These are phyloP conservation scores for Plasmodium vivax DNA, from an alignment of 169 alveolate genomes.

Conservation along the genomic window DNA sequence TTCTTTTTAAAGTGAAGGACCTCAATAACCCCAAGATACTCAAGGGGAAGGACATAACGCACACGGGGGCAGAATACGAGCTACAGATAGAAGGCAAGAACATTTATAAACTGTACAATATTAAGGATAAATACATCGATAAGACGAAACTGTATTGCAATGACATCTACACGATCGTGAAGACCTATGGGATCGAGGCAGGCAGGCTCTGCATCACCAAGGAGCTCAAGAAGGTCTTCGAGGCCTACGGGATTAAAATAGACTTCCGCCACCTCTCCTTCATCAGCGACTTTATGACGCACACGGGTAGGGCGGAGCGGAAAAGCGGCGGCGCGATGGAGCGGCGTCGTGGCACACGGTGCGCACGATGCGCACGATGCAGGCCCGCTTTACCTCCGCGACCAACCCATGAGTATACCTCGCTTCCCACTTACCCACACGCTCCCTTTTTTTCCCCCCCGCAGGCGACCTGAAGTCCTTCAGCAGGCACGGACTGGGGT, in stretches of 20 bases:
- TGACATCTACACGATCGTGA: constrained; percentile 93
- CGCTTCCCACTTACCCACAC: neutral
- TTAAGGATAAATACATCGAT: constrained; percentile 88
- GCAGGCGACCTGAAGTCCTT: constrained; percentile 53
- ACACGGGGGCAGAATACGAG: constrained; percentile 80
- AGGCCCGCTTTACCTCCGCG: neutral
- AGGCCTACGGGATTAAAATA: constrained; percentile 96
- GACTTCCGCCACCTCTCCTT: constrained; percentile 96
- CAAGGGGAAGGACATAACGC: constrained; percentile 72
- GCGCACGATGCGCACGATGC: neutral
- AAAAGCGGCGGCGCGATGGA: neutral
- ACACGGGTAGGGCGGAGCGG: constrained; percentile 86
- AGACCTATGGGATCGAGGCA: constrained; percentile 98
- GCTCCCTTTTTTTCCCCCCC: neutral
- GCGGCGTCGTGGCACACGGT: neutral
- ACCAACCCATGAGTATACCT: neutral
- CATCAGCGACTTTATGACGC: constrained; percentile 98
- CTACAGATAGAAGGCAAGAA: constrained; percentile 89
- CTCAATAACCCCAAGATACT: constrained; percentile 80
- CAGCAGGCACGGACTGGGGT: constrained; percentile 36
- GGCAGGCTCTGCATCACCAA: constrained; percentile 95
- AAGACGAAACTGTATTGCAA: constrained; percentile 92
- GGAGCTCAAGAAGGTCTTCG: constrained; percentile 95
- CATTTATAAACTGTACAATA: constrained; percentile 83
- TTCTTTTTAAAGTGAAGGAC: constrained; percentile 76